phyloP scores from a whole-genome alignment of 1,284 basidiomycete genomes.

The Puccinia triticina region DNA sequence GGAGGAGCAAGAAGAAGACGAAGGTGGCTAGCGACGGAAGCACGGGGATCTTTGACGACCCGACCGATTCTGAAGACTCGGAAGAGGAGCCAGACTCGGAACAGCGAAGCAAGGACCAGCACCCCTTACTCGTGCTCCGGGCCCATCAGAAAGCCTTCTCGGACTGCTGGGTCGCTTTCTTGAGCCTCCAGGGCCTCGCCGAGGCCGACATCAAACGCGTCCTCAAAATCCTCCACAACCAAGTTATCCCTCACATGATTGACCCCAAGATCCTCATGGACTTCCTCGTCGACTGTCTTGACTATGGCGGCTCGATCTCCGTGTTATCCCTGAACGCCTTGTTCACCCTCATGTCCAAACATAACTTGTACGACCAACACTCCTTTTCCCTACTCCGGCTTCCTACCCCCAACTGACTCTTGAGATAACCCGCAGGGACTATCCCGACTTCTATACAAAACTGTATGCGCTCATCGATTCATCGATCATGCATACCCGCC shows the following conservation, averaged over 20 bases:
- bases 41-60: slow-evolving; percentile 55
- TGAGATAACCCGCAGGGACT: slow-evolving; percentile 68
- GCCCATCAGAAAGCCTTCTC: slow-evolving; percentile 79
- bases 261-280: slow-evolving; percentile 79
- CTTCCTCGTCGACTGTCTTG: slow-evolving; percentile 86
- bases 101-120: slow-evolving; percentile 56
- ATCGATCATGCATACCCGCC: slow-evolving; percentile 84
- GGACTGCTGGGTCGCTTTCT: slow-evolving; percentile 72
- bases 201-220: slow-evolving; percentile 67
- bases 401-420: neutral
- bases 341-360: slow-evolving; percentile 86
- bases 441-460: slow-evolving; percentile 92
- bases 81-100: slow-evolving; percentile 57
- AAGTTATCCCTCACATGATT: slow-evolving; percentile 81
- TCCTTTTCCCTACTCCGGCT: neutral
- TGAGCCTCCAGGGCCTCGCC: slow-evolving; percentile 64
- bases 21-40: slow-evolving; percentile 54
- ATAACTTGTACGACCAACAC: slow-evolving; percentile 78
- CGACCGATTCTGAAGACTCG: slow-evolving; percentile 59
- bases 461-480: slow-evolving; percentile 85
- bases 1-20: slow-evolving; percentile 51
- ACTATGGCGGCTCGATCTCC: slow-evolving; percentile 83
- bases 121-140: slow-evolving; percentile 69
- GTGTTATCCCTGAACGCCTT: slow-evolving; percentile 88
- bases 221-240: slow-evolving; percentile 77